These are phyloP conservation scores for Conidiobolus coronatus DNA, from an alignment of 371 early-diverging fungal species.

Conservation along the genomic window DNA sequence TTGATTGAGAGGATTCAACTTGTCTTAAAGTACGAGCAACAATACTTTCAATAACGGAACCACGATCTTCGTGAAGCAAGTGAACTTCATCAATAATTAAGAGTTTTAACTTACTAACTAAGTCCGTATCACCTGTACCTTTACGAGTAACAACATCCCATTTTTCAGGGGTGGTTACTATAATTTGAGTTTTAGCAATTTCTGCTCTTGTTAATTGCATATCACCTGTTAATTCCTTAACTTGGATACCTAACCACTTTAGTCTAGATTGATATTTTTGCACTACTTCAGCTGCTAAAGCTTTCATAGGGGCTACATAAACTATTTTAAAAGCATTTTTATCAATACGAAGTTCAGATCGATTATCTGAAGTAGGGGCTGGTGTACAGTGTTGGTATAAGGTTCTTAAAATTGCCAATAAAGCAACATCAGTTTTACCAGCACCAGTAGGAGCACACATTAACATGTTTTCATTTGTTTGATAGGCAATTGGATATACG, in stretches of 20 bases:
- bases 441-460: constrained; percentile 99
- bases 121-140: constrained; percentile 77
- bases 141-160: constrained; percentile 99
- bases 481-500: constrained; percentile 78
- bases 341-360: constrained; percentile 25
- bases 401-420: constrained; percentile 72
- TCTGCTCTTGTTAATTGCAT: constrained; percentile 86
- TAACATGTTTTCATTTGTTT: constrained; percentile 91
- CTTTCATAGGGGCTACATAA: constrained; percentile 99
- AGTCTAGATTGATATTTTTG: constrained; percentile 75
- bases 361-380: constrained; percentile 14
- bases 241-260: constrained; percentile 58
- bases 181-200: constrained; percentile 84
- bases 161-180: constrained; percentile 99
- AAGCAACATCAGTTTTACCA: constrained; percentile 98
- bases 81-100: constrained; percentile 99
- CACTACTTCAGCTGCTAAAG: constrained; percentile 94
- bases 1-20: constrained; percentile 74
- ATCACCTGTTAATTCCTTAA: constrained; percentile 97
- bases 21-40: constrained; percentile 81
- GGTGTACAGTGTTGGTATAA: constrained; percentile 39
- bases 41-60: constrained; percentile 93
- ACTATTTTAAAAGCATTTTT: constrained; percentile 83
- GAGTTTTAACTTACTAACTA: constrained; percentile 75
- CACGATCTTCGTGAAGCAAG: constrained; percentile 96